Evolutionary conservation across 139 green algal species (phyloP), one percentile per base, ranked within the genome.

Genomic region (Asterochloris erici): DNA sequence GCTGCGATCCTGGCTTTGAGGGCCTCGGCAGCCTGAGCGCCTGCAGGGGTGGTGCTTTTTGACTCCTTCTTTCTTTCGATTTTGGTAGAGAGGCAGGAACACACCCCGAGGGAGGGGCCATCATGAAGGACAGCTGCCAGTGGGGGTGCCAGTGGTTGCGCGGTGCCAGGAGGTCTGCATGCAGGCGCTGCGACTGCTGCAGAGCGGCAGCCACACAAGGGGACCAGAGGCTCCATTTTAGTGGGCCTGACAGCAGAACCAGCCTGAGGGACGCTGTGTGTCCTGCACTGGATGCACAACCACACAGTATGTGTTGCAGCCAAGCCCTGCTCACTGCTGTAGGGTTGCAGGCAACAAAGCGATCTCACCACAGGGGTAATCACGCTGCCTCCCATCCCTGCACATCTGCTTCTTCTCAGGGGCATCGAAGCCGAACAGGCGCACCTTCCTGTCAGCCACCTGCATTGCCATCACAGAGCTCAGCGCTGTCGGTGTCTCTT

Each of bases 321-420:
- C 74, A 26, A 21, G 14, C 74, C 38, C 38, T 54, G 38, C 38
- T 10, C 38, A 54, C 38, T 54, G 38, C 73, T 78, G 73, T 61
- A 21, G 17, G 13, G 19, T 76, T 24, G 13, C 28, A 10, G n/a
- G 21, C 70, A 76, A 29, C 13, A 76, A 24, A 82, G 28, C 12
- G 24, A 4, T 11, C 82, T 75, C 78, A 85, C 90, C 87, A 62
- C 88, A 92, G 17, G 75, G 19, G 60, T 90, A 93, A 2, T 85
- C 61, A 26, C 70, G 64, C 61, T 86, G 86, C 15, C 74, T 61
- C 10, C 47, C 61, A 29, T 90, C 77, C 14, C 26, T 82, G 86
- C 93, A 97, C 23, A 63, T 76, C 86, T 97, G 94, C n/a, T 84
- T 81, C 61, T 85, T 94, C 83, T 97, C 94, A 0, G 93, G 93